A percentile compares a stretch with the other conserved stretches of the same genome.
These are phyloP conservation scores for apple (Malus domestica) DNA, from an alignment of 306 rosid genomes.

Conservation along the genomic window DNA sequence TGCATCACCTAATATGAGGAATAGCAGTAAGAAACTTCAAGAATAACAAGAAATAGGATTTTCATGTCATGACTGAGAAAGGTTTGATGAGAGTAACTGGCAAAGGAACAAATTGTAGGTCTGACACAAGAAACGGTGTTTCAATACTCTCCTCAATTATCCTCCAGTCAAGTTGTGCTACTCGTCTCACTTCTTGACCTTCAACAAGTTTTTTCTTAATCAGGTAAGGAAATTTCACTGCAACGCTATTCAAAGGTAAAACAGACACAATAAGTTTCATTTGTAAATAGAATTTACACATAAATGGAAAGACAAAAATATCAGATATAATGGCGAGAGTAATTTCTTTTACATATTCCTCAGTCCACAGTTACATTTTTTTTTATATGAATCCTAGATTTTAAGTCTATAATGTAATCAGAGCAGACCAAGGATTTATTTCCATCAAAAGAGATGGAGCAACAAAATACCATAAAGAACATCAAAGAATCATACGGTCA, in stretches of 20 bases:
- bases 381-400: background rate
- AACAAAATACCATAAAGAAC: background rate
- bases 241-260: constrained; percentile 51
- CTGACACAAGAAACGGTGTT: constrained; percentile 72
- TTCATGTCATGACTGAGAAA: constrained; percentile 12
- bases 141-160: constrained; percentile 49
- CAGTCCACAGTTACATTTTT: background rate
- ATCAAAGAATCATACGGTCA: background rate
- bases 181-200: constrained; percentile 93
- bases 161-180: constrained; percentile 88
- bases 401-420: background rate
- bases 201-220: constrained; percentile 60
- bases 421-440: background rate
- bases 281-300: background rate
- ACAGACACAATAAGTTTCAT: constrained; percentile 1
- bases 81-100: constrained; percentile 57
- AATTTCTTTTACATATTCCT: background rate
- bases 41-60: background rate
- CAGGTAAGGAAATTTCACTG: constrained; percentile 81
- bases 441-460: background rate
- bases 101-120: constrained; percentile 75
- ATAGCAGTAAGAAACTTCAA: constrained; percentile 8
- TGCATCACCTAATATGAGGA: constrained; percentile 73
- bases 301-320: background rate
- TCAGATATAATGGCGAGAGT: background rate